These are phyloP conservation scores for Hemileccinum rubropunctum DNA, from an alignment of 768 basidiomycete genomes.

Conservation along the genomic window DNA sequence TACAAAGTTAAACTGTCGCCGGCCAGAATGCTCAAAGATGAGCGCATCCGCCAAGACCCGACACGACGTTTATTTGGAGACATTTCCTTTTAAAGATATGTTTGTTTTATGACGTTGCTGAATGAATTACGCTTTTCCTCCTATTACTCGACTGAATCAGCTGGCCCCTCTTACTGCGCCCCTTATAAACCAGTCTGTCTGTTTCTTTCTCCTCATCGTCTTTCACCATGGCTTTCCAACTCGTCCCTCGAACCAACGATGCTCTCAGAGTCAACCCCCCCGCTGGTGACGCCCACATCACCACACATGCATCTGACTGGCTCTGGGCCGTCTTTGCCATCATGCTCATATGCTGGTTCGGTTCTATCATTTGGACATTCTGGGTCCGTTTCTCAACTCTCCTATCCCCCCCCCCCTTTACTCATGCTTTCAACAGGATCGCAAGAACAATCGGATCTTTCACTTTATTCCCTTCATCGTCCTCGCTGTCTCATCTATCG, in stretches of 20 bases:
- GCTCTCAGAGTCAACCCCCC: constrained; percentile 37
- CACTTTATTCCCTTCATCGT: constrained; percentile 49
- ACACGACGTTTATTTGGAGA: constrained; percentile 45
- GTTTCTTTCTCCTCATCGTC: neutral
- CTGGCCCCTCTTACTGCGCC: constrained; percentile 13
- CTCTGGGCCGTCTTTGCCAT: constrained; percentile 54
- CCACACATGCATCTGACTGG: constrained; percentile 47
- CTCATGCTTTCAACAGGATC: constrained; percentile 21
- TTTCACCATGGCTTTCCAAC: constrained; percentile 19
- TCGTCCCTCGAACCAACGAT: constrained; percentile 20
- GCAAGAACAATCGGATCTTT: constrained; percentile 43
- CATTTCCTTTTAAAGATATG: constrained; percentile 16
- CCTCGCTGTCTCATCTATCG: constrained; percentile 42
- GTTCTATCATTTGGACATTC: constrained; percentile 36
- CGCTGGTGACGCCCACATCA: constrained; percentile 39
- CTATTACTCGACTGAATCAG: constrained; percentile 16
- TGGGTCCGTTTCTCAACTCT: constrained; percentile 13
- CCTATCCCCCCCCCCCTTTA: neutral
- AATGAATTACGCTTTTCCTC: constrained; percentile 15
- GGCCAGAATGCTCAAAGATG: constrained; percentile 84
- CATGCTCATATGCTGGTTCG: constrained; percentile 43
- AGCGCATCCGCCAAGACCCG: constrained; percentile 59
- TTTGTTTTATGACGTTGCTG: constrained; percentile 19
- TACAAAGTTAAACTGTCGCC: neutral
- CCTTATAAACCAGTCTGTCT: constrained; percentile 2